Evolutionary conservation across 2,329 filamentous ascomycete species (phyloP), one percentile per base, ranked within the genome.

Genomic region (Beauveria bassiana): DNA sequence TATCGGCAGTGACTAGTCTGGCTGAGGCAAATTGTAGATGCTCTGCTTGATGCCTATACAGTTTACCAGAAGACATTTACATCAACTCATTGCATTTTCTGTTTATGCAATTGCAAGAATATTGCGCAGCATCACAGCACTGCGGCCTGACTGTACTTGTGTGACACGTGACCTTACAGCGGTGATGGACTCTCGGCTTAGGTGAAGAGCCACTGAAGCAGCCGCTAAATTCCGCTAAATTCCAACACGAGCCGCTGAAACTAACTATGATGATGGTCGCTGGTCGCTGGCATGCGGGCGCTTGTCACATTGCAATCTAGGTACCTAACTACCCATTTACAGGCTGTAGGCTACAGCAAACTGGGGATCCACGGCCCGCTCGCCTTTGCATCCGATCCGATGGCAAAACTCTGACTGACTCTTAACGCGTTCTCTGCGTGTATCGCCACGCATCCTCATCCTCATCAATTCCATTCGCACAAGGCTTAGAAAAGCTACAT

Each of bases 371-470:
- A 47, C 55, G 55, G 34, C 12, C 34, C 34, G 52, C 40, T 40
- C 52, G 52, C 52, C 38, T 51, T 51, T 47, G 45, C 26, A 51
- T 31, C 20, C 49, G 34, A 20, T 26, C 42, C 16, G 22, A 51
- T 42, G 47, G 57, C 57, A 59, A 59, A 59, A 59, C 57, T 59
- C 40, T 52, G 38, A 51, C 49, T 59, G 43, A 18, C 38, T 43
- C 34, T 45, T 31, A 3, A 18, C 49, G 47, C 45, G 22, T 22
- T 34, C 18, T 28, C 28, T 59, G 40, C 42, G 38, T 43, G 46
- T 49, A 59, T 59, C 57, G 47, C 47, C 46, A 49, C 42, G 40
- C 53, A 46, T 34, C 53, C 24, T 56, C 50, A n/a, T 24, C 20
- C n/a, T 22, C 38, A 24, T 45, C 28, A 45, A 52, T 47, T 57